Conservation (phyloP, 2,329 filamentous ascomycete species). For the Colletotrichum sansevieriae region DNA sequence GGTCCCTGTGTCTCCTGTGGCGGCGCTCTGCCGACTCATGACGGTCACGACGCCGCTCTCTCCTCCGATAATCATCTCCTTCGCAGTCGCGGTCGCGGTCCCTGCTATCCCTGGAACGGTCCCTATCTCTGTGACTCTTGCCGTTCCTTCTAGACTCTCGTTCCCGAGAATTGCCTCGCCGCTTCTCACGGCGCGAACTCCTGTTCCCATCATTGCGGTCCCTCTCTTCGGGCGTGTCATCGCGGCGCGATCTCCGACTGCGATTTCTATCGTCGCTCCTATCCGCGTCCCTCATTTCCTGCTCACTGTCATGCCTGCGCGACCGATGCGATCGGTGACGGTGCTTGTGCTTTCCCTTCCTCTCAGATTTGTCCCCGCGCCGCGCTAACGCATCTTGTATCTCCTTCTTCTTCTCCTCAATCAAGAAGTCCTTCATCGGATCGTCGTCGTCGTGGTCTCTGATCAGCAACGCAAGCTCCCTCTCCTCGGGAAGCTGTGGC, state of each 20-base stretch:
- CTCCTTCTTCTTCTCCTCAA: conserved; percentile 93
- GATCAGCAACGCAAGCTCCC: conserved; percentile 81
- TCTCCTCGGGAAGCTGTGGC: conserved; percentile 83
- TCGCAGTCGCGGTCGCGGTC: conserved; percentile 43
- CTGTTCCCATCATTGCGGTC: conserved; percentile 46
- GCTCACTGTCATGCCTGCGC: conserved; percentile 47
- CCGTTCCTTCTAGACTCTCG: conserved; percentile 48
- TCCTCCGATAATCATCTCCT: conserved; percentile 39
- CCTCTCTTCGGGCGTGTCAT: conserved; percentile 50
- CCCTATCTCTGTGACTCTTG: conserved; percentile 46
- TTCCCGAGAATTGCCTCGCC: conserved; percentile 47
- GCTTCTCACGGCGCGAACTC: conserved; percentile 45
- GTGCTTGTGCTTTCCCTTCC: conserved; percentile 62
- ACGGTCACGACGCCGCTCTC: conserved; percentile 47
- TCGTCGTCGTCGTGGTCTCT: conserved; percentile 92
- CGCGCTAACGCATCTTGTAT: conserved; percentile 76
- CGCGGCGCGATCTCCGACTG: conserved; percentile 52
- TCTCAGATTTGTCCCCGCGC: conserved; percentile 63
- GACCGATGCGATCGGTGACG: conserved; percentile 62
- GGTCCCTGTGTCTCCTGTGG: conserved; percentile 40
- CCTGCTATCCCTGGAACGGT: conserved; percentile 43
- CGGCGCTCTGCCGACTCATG: conserved; percentile 48
- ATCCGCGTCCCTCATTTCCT: conserved; percentile 47
- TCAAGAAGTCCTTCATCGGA: conserved; percentile 93
- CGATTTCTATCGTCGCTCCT: conserved; percentile 48